Percentiles rank a stretch among this genome's conserved stretches.
Conservation (phyloP, 495 filamentous ascomycete genomes). For the Penicillium cinerascens region DNA sequence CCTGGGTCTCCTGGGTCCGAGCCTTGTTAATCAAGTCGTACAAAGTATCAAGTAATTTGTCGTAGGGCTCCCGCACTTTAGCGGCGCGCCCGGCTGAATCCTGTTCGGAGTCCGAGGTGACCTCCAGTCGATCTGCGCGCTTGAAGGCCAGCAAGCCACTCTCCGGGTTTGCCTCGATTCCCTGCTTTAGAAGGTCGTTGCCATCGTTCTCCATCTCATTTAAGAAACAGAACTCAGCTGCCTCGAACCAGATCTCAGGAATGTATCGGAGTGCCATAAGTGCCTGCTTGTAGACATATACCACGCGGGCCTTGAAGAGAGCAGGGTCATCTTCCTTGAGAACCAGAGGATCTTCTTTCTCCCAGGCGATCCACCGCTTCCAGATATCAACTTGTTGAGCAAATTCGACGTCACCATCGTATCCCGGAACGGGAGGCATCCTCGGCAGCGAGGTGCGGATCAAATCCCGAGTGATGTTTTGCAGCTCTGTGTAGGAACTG, state of each 20-base stretch:
- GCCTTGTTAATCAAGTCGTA: constrained; percentile 74
- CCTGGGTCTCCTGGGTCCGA: constrained; percentile 66
- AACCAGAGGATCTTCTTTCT: constrained; percentile 86
- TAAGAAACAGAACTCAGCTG: constrained; percentile 85
- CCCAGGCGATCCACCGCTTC: constrained; percentile 92
- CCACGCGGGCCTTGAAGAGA: constrained; percentile 68
- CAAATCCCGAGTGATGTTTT: constrained; percentile 78
- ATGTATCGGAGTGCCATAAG: constrained; percentile 90
- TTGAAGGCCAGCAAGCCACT: constrained; percentile 87
- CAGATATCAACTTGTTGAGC: constrained; percentile 82
- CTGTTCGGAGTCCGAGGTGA: constrained; percentile 64
- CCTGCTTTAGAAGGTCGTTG: constrained; percentile 73
- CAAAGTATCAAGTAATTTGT: constrained; percentile 76
- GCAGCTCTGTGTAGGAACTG: constrained; percentile 74
- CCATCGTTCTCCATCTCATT: constrained; percentile 68
- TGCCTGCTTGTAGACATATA: constrained; percentile 91
- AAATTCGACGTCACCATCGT: constrained; percentile 83
- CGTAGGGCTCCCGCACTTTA: constrained; percentile 75
- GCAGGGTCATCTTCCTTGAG: constrained; percentile 71
- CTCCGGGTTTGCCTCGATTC: constrained; percentile 87
- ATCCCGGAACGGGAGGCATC: constrained; percentile 78
- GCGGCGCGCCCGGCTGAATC: constrained; percentile 64
- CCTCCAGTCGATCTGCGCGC: constrained; percentile 79
- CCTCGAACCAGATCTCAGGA: constrained; percentile 94
- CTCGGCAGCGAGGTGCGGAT: constrained; percentile 72